Evolutionary conservation across 2,329 filamentous ascomycete species (phyloP).

Genomic region (Aspergillus bombycis): DNA sequence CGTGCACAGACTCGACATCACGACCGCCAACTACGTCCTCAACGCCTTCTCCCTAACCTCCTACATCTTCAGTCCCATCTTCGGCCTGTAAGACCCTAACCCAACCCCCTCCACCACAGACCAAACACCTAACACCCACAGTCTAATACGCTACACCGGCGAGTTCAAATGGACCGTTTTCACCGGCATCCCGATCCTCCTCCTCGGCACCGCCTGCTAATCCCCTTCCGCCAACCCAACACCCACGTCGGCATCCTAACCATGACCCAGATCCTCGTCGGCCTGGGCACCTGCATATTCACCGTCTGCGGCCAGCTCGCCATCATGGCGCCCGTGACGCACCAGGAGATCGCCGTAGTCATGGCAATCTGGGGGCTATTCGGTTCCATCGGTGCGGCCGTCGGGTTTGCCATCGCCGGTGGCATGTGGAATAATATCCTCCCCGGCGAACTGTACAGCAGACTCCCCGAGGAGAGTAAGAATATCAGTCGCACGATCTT

Average conservation of each 20-base stretch:
- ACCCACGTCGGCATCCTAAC: not conserved
- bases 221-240: not conserved
- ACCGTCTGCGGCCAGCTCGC: not conserved
- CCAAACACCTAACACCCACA: not conserved
- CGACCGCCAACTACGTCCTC: not conserved
- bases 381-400: not conserved
- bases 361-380: not conserved
- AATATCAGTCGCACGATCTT: not conserved
- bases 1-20: not conserved
- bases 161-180: not conserved
- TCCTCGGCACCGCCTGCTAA: not conserved
- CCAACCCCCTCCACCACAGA: not conserved
- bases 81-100: not conserved
- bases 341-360: not conserved
- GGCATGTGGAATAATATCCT: not conserved
- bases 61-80: not conserved
- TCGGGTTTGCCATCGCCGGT: not conserved
- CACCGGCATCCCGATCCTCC: not conserved
- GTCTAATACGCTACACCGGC: not conserved
- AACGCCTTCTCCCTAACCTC: constrained; percentile 7
- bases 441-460: not conserved
- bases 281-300: not conserved
- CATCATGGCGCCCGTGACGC: not conserved
- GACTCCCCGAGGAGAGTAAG: not conserved
- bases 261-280: not conserved